A percentile compares a stretch with the other conserved stretches of the same genome.
Conservation (phyloP, 2,329 filamentous ascomycete genomes). For the Scedosporium apiospermum region DNA sequence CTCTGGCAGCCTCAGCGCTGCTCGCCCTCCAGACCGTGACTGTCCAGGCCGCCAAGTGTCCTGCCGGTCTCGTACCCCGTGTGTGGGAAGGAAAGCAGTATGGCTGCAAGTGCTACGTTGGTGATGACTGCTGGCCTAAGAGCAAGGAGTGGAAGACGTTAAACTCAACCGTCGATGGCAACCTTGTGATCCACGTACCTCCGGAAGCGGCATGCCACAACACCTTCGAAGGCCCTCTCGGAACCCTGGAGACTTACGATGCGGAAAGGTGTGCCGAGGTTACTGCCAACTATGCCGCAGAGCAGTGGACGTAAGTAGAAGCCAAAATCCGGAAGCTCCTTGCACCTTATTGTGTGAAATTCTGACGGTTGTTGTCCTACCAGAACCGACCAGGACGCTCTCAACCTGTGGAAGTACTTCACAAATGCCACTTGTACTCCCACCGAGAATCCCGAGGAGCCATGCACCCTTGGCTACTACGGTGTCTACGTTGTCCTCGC, state of each 20-base stretch:
- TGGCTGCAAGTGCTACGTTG: slow-evolving; percentile 22
- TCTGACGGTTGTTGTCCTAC: background rate
- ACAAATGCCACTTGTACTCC: slow-evolving; percentile 31
- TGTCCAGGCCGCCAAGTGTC: background rate
- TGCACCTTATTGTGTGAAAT: too few relatives aligned
- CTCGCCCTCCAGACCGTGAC: background rate
- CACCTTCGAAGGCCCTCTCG: slow-evolving; percentile 26
- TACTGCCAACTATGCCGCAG: slow-evolving; percentile 19
- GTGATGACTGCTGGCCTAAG: slow-evolving; percentile 21
- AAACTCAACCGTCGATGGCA: slow-evolving; percentile 25
- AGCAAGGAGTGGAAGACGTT: slow-evolving; percentile 17
- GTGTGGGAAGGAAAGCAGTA: slow-evolving; percentile 18
- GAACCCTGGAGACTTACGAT: slow-evolving; percentile 24
- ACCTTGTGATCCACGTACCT: slow-evolving; percentile 20
- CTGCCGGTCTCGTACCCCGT: slow-evolving; percentile 3
- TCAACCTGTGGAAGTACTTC: slow-evolving; percentile 31
- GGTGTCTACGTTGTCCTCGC: slow-evolving; percentile 22
- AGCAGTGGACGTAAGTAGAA: slow-evolving; percentile 26
- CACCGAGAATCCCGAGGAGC: slow-evolving; percentile 19
- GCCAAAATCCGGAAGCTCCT: too few relatives aligned
- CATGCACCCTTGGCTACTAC: slow-evolving; percentile 30
- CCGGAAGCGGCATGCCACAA: slow-evolving; percentile 24
- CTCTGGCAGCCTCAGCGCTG: background rate
- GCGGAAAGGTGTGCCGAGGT: slow-evolving; percentile 22
- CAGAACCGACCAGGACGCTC: slow-evolving; percentile 16